Evolutionary conservation across 1,284 basidiomycete species (phyloP), one percentile per base, ranked within the genome.

Genomic region (Ustilago tritici): DNA sequence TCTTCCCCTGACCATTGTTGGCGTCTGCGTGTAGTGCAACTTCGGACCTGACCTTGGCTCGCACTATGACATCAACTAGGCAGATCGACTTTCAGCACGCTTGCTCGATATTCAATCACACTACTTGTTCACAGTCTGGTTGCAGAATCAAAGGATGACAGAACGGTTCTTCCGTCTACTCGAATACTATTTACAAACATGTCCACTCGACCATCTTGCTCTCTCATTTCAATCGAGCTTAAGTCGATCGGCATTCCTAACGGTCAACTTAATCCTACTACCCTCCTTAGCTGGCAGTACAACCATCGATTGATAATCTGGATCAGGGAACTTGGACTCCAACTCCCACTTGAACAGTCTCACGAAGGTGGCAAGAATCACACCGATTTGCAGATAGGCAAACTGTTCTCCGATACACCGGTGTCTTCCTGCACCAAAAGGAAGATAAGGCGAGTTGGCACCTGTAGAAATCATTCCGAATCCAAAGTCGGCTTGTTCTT

Each of bases 361-460:
- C 46, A 98, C 88, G 69, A 99, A 86, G 11, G 92, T 93, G 9
- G 91, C 87, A 72, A 99, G 88, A 85, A 99, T 90, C 7, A 92
- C 92, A 52, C 94, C 93, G 32, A 99, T 89, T 88, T 99, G 97
- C 63, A 98, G 88, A 86, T 98, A 96, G 15, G 97, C 97, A 84
- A 98, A 99, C 90, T 95, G 93, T 88, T 97, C 95, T 77, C 95
- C 95, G 78, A 97, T 96, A 87, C 95, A 98, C 65, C 95, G 89
- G 88, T 98, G 95, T n/a, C 84, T 56, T 17, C 83, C 96, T 53
- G 96, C 95, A 66, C 96, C 97, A 84, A 99, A 99, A 1, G 96
- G 97, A 85, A 96, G 92, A 86, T 98, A 98, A 34, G 87, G 86
- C 15, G 76, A 81, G 65, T 86, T 87, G 17, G 86, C 85, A 32